Evolutionary conservation across 192 early-diverging fungal genomes (phyloP).

Genomic region (Coemansia sp.): DNA sequence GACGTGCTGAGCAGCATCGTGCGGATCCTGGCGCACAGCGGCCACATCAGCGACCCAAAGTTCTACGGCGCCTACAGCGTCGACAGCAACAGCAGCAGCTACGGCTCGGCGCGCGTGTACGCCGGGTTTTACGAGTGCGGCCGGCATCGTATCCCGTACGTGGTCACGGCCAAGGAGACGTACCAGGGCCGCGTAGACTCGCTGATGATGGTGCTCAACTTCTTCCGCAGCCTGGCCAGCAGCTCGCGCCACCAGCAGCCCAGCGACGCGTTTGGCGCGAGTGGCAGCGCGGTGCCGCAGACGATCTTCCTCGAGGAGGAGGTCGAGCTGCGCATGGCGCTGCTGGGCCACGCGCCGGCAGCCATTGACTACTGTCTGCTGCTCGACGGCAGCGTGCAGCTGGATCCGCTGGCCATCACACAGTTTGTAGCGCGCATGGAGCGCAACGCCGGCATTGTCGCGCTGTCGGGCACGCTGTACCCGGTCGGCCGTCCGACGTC

Average conservation of each 20-base stretch:
- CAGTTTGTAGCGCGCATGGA: conserved; percentile 50
- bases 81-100: conserved; percentile 20
- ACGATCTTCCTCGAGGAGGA: conserved; percentile 50
- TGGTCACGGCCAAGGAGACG: conserved; percentile 81
- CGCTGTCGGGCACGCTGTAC: conserved; percentile 41
- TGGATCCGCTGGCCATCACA: conserved; percentile 42
- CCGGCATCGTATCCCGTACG: conserved; percentile 86
- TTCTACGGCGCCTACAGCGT: conserved; percentile 45
- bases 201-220: conserved; percentile 49
- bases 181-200: conserved; percentile 42
- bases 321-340: conserved; percentile 31
- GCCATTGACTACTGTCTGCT: conserved; percentile 28
- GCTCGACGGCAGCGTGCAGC: conserved; percentile 31
- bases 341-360: conserved; percentile 29
- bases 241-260: conserved; percentile 6
- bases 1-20: conserved; percentile 23
- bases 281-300: conserved; percentile 1
- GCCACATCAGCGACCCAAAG: conserved; percentile 36
- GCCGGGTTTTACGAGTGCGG: conserved; percentile 88
- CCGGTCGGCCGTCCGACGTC: conserved; percentile 34
- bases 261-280: neutral
- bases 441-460: conserved; percentile 15
- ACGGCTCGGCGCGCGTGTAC: conserved; percentile 62
- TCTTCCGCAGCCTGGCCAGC: conserved; percentile 38
- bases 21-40: conserved; percentile 37